Percentiles rank a stretch among this genome's conserved stretches.
These are phyloP conservation scores for Spergularia marina DNA, from an alignment of 148 eudicot species.

Conservation along the genomic window DNA sequence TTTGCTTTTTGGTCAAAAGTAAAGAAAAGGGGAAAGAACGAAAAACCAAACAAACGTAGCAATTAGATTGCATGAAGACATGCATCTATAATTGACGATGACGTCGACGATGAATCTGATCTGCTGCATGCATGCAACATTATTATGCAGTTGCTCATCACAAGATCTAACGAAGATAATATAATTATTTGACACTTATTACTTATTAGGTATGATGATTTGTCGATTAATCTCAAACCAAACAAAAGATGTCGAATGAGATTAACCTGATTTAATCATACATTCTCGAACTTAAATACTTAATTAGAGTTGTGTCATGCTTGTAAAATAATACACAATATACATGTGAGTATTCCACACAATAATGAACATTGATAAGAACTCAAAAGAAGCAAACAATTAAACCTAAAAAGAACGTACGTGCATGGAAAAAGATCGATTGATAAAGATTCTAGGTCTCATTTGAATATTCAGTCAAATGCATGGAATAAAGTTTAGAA, in stretches of 20 bases:
- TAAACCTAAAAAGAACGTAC: background rate
- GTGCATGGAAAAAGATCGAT: conserved; percentile 7
- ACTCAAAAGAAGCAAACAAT: no score
- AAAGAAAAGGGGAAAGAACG: background rate
- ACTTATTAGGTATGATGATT: no score
- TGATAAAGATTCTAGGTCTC: conserved; percentile 2
- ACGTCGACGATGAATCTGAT: background rate
- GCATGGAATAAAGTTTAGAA: conserved; percentile 19
- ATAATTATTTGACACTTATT: no score
- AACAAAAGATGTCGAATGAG: no score
- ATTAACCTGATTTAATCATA: no score
- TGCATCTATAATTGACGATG: conserved; percentile 10
- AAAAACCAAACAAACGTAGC: conserved; percentile 6
- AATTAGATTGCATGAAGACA: conserved; percentile 10
- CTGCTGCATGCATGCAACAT: conserved; percentile 6
- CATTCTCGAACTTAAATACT: no score
- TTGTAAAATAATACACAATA: no score
- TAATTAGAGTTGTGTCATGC: no score
- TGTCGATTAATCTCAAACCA: no score
- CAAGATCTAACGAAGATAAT: background rate
- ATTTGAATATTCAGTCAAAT: conserved; percentile 32
- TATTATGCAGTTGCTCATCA: conserved; percentile 1
- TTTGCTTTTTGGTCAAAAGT: conserved; percentile 29
- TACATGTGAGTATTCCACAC: background rate
- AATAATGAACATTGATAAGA: background rate